Conservation (phyloP, 331 rosid genomes). For the Phaseolus coccineus region DNA sequence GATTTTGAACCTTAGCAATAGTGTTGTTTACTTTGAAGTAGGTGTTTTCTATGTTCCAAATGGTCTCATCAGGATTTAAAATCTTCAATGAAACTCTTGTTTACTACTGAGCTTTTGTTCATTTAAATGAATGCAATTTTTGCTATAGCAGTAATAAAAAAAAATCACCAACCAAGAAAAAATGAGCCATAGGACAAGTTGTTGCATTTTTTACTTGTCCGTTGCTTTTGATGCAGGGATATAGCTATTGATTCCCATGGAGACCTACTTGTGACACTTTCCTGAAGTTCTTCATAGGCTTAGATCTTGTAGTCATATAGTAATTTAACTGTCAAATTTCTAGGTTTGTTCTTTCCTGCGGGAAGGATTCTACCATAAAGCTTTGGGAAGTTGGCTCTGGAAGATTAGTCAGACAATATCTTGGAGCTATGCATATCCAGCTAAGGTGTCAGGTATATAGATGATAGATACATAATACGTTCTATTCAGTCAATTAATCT, state of each 20-base stretch:
- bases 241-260: constrained; percentile 1
- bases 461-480: neutral
- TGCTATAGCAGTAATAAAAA: constrained; percentile 2
- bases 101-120: constrained; percentile 27
- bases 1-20: neutral
- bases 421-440: constrained; percentile 79
- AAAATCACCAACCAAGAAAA: constrained; percentile 5
- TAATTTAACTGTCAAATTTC: constrained; percentile 44
- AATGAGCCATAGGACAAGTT: neutral
- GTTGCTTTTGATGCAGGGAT: constrained; percentile 24
- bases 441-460: constrained; percentile 75
- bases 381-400: constrained; percentile 94
- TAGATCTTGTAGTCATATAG: constrained; percentile 11
- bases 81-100: constrained; percentile 8
- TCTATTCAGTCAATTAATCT: constrained; percentile 16
- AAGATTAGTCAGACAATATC: constrained; percentile 83
- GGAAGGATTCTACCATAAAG: constrained; percentile 89
- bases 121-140: constrained; percentile 12
- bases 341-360: constrained; percentile 91
- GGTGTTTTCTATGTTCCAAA: constrained; percentile 19
- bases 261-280: constrained; percentile 28
- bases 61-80: constrained; percentile 19
- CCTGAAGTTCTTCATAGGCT: constrained; percentile 22
- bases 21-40: constrained; percentile 1
- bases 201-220: constrained; percentile 3